Percentiles rank a stretch among this genome's conserved stretches.
Conservation (phyloP, 768 basidiomycete genomes). For the Boletus reticulatus region DNA sequence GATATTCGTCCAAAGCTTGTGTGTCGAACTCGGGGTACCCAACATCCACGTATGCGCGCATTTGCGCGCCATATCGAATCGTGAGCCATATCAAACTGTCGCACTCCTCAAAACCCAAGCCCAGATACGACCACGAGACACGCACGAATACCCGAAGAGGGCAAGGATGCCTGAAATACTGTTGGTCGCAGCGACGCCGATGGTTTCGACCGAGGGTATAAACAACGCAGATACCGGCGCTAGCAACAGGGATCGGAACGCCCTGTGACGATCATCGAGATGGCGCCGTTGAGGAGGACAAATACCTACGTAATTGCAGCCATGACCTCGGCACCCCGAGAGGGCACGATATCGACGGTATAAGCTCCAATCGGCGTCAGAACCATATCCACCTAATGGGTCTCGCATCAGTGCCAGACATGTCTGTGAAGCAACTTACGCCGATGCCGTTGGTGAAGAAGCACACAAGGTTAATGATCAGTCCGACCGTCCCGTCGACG, state of each 20-base stretch:
- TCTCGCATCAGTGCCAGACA: not conserved
- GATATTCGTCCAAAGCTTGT: too few relatives aligned
- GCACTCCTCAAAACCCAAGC: not conserved
- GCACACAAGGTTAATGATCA: constrained; percentile 50
- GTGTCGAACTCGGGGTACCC: too few relatives aligned
- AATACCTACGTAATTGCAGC: constrained; percentile 51
- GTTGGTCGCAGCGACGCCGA: constrained; percentile 53
- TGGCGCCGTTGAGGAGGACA: not conserved
- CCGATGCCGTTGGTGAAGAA: constrained; percentile 66
- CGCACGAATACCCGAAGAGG: constrained; percentile 54
- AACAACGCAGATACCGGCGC: constrained; percentile 14
- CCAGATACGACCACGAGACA: not conserved
- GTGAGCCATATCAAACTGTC: constrained; percentile 46
- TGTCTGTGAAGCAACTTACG: constrained; percentile 35
- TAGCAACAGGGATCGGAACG: constrained; percentile 23
- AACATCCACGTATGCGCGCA: too few relatives aligned
- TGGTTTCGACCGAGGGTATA: constrained; percentile 45
- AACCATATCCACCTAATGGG: constrained; percentile 50
- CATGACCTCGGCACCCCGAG: constrained; percentile 58
- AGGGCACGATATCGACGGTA: constrained; percentile 57
- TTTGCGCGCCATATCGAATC: not conserved
- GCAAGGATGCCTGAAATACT: constrained; percentile 43
- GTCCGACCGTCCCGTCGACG: constrained; percentile 47
- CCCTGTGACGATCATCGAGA: constrained; percentile 5
- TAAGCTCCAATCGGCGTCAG: constrained; percentile 57